A percentile compares a stretch with the other conserved stretches of the same genome.
phyloP scores from a whole-genome alignment of 345 rosid species.

The Punica granatum region DNA sequence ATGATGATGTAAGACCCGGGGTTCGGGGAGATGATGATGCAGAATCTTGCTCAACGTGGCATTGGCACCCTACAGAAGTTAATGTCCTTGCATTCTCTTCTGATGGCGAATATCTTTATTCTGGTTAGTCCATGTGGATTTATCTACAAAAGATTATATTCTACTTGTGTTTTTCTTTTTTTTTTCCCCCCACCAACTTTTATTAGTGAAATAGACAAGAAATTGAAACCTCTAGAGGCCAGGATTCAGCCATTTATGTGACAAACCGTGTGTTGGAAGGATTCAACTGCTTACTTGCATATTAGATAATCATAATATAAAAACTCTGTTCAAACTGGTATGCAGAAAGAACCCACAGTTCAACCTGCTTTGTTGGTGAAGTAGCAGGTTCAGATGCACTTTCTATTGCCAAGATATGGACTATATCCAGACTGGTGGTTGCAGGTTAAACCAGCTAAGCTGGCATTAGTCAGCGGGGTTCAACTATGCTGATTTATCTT shows the following conservation, averaged over 20 bases:
- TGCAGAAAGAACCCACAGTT: neutral
- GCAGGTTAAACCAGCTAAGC: neutral
- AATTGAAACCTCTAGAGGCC: neutral
- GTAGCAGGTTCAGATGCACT: neutral
- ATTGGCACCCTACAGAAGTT: constrained; percentile 76
- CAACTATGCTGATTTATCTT: neutral
- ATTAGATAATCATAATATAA: neutral
- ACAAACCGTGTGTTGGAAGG: neutral
- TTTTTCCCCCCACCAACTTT: neutral
- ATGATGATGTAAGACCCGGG: constrained; percentile 74
- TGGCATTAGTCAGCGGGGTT: neutral
- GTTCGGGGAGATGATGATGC: constrained; percentile 91
- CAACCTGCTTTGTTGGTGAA: neutral
- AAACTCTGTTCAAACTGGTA: neutral
- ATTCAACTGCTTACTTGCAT: neutral
- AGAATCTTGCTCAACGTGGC: constrained; percentile 90
- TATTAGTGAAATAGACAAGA: neutral
- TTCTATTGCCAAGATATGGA: neutral
- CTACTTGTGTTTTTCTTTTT: neutral
- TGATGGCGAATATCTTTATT: constrained; percentile 82
- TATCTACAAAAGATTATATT: neutral
- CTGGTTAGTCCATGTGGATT: constrained; percentile 42
- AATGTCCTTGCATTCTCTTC: constrained; percentile 71
- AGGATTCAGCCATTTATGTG: neutral
- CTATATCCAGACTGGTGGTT: neutral